A percentile compares a stretch with the other conserved stretches of the same genome.
Conservation (phyloP, 768 basidiomycete species). For the Pleurotus tuber-regium region DNA sequence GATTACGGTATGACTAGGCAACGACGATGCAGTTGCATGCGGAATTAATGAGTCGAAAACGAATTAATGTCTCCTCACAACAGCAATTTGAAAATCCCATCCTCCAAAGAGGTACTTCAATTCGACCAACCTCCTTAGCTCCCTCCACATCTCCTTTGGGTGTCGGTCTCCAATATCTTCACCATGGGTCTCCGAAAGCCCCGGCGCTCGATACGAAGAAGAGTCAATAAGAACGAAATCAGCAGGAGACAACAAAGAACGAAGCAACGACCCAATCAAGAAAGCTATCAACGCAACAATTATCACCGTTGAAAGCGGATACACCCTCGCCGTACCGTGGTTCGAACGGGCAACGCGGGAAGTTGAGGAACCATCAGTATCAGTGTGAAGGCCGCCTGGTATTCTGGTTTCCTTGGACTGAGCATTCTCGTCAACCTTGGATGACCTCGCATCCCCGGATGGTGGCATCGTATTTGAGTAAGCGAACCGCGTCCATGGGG, state of each 20-base stretch:
- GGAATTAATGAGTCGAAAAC: no score
- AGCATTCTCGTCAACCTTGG: constrained; percentile 1
- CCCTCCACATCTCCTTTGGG: constrained; percentile 59
- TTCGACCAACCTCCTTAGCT: constrained; percentile 79
- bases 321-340: constrained; percentile 23
- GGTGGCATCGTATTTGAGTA: constrained; percentile 19
- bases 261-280: constrained; percentile 85
- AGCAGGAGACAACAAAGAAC: constrained; percentile 84
- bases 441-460: constrained; percentile 10
- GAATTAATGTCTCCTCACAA: constrained; percentile 75
- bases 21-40: no score
- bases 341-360: not conserved
- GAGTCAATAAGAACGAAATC: constrained; percentile 85
- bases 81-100: constrained; percentile 87
- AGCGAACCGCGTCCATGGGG: constrained; percentile 53
- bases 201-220: constrained; percentile 45
- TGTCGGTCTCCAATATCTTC: not conserved
- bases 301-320: constrained; percentile 57
- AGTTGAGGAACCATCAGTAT: constrained; percentile 15
- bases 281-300: constrained; percentile 85
- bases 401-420: constrained; percentile 18
- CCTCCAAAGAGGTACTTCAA: constrained; percentile 79
- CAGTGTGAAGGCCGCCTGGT: constrained; percentile 33
- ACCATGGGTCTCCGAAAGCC: constrained; percentile 30
- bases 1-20: no score